A percentile compares a stretch with the other conserved stretches of the same genome.
Evolutionary conservation across 2,329 filamentous ascomycete species (phyloP).

Genomic region (Diplodia corticola): DNA sequence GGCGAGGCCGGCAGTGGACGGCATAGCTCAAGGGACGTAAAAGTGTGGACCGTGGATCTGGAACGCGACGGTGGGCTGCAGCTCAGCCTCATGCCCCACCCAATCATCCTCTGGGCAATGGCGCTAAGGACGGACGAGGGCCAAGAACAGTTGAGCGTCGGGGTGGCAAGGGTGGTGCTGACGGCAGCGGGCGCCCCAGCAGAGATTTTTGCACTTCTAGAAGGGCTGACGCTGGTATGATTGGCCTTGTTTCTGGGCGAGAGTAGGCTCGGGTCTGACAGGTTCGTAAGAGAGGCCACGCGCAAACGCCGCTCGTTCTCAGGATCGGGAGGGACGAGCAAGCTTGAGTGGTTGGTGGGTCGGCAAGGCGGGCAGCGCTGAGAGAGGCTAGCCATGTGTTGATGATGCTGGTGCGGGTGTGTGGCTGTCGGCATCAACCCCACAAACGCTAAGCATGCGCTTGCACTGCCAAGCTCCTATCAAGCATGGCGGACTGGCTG

Average conservation of each 20-base stretch:
- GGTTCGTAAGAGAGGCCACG: neutral
- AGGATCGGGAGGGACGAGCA: neutral
- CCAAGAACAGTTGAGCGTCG: neutral
- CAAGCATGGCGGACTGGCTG: neutral
- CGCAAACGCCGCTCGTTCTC: neutral
- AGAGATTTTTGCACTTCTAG: neutral
- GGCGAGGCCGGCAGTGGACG: neutral
- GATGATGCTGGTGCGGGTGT: neutral
- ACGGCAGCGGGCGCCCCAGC: neutral
- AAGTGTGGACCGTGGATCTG: slow-evolving; percentile 7
- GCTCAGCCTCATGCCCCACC: slow-evolving; percentile 10
- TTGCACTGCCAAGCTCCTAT: neutral
- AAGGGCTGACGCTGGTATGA: neutral
- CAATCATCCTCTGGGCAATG: neutral
- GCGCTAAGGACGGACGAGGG: neutral
- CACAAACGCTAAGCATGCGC: slow-evolving; percentile 9
- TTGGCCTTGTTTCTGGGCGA: slow-evolving; percentile 1
- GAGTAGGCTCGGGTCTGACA: neutral
- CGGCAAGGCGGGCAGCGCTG: neutral
- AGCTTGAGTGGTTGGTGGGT: neutral
- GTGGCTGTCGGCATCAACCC: neutral
- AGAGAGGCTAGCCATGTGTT: neutral
- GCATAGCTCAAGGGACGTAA: neutral
- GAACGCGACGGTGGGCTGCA: neutral
- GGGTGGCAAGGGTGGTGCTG: neutral